phyloP scores from a whole-genome alignment of 208 protist genomes.

The Trypanosoma cruzi region DNA sequence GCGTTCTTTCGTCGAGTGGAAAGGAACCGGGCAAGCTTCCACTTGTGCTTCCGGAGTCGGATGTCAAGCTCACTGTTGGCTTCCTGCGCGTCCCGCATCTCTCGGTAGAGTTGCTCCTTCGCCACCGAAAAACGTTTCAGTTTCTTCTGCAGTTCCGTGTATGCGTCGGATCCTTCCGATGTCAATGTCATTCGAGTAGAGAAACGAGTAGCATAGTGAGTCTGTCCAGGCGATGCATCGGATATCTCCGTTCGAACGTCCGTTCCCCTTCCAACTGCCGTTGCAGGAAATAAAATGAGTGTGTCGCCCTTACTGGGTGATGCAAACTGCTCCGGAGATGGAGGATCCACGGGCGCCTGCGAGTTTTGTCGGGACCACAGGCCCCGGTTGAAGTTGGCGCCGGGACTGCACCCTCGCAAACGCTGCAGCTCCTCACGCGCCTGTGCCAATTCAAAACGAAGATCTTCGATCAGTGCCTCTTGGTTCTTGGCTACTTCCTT shows the following conservation, averaged over 20 bases:
- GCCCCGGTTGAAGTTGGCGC: background rate
- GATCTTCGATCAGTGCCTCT: conserved; percentile 73
- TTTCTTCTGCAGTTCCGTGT: conserved; percentile 55
- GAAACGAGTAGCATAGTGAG: background rate
- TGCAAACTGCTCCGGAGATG: background rate
- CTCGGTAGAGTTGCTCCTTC: conserved; percentile 73
- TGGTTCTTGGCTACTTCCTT: conserved; percentile 64
- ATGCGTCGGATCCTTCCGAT: conserved; percentile 29
- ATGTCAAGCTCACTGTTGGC: conserved; percentile 56
- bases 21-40: conserved; percentile 75
- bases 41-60: conserved; percentile 66
- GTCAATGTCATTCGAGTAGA: conserved; percentile 16
- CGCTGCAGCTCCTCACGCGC: conserved; percentile 41
- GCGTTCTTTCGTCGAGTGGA: conserved; percentile 29
- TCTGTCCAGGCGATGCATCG: background rate
- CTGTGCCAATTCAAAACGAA: conserved; percentile 55
- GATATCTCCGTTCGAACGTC: background rate
- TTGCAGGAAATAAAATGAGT: background rate
- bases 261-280: background rate
- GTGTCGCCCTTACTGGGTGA: background rate
- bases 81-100: conserved; percentile 71
- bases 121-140: conserved; percentile 53
- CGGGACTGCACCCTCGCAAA: conserved; percentile 3
- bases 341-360: background rate
- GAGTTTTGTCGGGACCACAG: background rate